Evolutionary conservation across 1,284 basidiomycete genomes (phyloP).

Genomic region (Exsudoporus floridanus): DNA sequence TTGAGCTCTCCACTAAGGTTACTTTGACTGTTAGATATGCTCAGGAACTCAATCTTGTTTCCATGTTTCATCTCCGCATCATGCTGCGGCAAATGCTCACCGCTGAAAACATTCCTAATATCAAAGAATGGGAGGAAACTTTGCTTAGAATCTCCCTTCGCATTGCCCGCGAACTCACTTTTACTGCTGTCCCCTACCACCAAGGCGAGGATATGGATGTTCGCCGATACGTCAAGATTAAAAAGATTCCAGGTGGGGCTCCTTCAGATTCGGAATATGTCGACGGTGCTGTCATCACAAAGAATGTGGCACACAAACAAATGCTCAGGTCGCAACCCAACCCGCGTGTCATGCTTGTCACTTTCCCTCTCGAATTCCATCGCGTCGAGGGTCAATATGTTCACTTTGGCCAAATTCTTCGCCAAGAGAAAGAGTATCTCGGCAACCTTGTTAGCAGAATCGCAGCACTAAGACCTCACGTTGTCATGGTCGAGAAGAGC

Average conservation of each 20-base stretch:
- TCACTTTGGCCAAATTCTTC: conserved; percentile 88
- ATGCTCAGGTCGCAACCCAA: conserved; percentile 72
- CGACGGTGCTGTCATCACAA: conserved; percentile 95
- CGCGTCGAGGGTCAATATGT: conserved; percentile 93
- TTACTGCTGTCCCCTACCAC: conserved; percentile 69
- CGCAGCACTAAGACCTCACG: conserved; percentile 86
- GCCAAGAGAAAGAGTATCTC: conserved; percentile 95
- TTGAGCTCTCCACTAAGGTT: conserved; percentile 3
- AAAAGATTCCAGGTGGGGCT: conserved; percentile 94
- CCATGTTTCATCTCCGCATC: conserved; percentile 82
- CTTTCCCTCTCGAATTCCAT: conserved; percentile 94
- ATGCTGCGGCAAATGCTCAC: conserved; percentile 90
- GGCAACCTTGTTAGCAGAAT: conserved; percentile 88
- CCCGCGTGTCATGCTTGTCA: conserved; percentile 93
- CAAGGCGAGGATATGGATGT: conserved; percentile 94
- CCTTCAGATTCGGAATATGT: conserved; percentile 96
- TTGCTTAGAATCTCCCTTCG: conserved; percentile 78
- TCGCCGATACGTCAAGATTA: conserved; percentile 95
- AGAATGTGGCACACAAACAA: conserved; percentile 95
- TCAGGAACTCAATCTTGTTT: conserved; percentile 79
- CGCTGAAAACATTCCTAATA: conserved; percentile 71
- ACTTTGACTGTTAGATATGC: conserved; percentile 53
- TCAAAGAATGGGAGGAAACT: conserved; percentile 83
- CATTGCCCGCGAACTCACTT: conserved; percentile 75
- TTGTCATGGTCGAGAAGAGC: conserved; percentile 89